phyloP scores from a whole-genome alignment of 2,329 filamentous ascomycete genomes.

The Cladosporium sp. region DNA sequence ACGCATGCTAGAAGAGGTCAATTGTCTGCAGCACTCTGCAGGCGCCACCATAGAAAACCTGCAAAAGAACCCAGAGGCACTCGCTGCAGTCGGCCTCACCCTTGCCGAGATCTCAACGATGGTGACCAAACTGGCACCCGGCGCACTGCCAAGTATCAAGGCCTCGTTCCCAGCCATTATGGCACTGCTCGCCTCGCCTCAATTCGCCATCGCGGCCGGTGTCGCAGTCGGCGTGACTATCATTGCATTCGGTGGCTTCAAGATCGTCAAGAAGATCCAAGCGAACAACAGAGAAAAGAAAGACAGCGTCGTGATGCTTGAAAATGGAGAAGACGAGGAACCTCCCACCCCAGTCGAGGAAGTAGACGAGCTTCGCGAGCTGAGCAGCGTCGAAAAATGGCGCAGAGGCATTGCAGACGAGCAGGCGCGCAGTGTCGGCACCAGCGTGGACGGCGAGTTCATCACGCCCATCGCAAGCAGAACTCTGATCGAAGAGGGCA shows the following conservation, averaged over 20 bases:
- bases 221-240: conserved; percentile 91
- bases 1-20: conserved; percentile 76
- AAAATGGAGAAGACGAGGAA: conserved; percentile 22
- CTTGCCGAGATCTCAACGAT: conserved; percentile 87
- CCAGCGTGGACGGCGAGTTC: conserved; percentile 65
- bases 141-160: conserved; percentile 74
- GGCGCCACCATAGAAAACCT: conserved; percentile 78
- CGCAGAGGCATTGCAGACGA: conserved; percentile 62
- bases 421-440: conserved; percentile 55
- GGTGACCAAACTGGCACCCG: conserved; percentile 79
- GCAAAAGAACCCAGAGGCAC: conserved; percentile 81
- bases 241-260: conserved; percentile 93
- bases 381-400: conserved; percentile 62
- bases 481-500: conserved; percentile 47
- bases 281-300: conserved; percentile 41
- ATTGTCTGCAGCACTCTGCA: conserved; percentile 84
- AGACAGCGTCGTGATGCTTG: conserved; percentile 21
- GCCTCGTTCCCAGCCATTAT: conserved; percentile 81
- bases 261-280: conserved; percentile 87
- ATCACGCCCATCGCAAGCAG: conserved; percentile 59
- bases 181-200: conserved; percentile 80
- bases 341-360: conserved; percentile 30
- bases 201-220: conserved; percentile 91
- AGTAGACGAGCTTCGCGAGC: conserved; percentile 59
- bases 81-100: conserved; percentile 89